Conservation (phyloP, 306 rosid genomes). For the Quercus cerris region DNA sequence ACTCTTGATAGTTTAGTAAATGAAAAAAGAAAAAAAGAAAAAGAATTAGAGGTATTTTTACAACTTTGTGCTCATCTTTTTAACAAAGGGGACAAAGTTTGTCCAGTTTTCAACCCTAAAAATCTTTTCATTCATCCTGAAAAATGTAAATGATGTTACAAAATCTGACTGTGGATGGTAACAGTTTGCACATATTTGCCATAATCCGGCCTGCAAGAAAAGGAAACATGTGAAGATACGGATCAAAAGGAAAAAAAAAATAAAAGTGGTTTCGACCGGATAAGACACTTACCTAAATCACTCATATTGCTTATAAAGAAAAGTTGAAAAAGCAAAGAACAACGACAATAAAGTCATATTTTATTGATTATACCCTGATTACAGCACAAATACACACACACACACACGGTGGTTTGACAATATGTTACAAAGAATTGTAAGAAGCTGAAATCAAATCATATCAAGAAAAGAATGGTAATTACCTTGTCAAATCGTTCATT, state of each 20-base stretch:
- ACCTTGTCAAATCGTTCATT: conserved; percentile 33
- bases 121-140: conserved; percentile 25
- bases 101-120: conserved; percentile 35
- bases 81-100: conserved; percentile 34
- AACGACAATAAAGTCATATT: not conserved
- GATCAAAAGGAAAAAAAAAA: not conserved
- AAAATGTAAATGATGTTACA: conserved; percentile 34
- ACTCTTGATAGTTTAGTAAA: not conserved
- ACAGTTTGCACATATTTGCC: conserved; percentile 36
- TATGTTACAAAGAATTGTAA: not conserved
- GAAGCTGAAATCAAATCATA: not conserved
- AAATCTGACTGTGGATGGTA: conserved; percentile 25
- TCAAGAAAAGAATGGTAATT: not conserved
- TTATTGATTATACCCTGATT: not conserved
- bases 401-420: not conserved
- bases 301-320: not conserved
- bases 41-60: not conserved
- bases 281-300: not conserved
- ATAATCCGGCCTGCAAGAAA: conserved; percentile 32
- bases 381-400: not conserved
- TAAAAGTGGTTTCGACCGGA: not conserved
- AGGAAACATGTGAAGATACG: not conserved
- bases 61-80: conserved; percentile 21
- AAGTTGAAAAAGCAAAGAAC: not conserved
- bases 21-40: too few relatives aligned